These are phyloP conservation scores for Vigna angularis DNA, from an alignment of 306 rosid species.

Conservation along the genomic window DNA sequence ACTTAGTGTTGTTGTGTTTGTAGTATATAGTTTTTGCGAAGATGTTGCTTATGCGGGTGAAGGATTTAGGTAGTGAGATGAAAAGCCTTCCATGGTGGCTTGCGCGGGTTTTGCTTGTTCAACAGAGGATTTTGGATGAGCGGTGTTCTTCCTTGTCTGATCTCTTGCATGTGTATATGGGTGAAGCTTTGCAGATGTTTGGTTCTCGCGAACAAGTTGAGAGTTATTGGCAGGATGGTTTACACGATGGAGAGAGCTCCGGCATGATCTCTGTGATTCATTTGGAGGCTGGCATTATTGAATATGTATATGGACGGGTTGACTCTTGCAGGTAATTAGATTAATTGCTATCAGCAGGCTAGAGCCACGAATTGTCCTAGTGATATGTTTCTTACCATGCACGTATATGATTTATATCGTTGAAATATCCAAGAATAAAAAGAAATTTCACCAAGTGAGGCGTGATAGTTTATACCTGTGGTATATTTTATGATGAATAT, in stretches of 20 bases:
- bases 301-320: conserved; percentile 77
- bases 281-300: conserved; percentile 92
- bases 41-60: conserved; percentile 73
- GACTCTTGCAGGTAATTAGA: conserved; percentile 78
- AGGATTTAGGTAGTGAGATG: conserved; percentile 60
- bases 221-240: conserved; percentile 66
- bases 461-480: no score
- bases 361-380: not conserved
- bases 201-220: conserved; percentile 61
- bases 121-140: conserved; percentile 83
- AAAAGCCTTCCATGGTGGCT: conserved; percentile 91
- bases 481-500: conserved; percentile 19
- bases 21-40: conserved; percentile 88
- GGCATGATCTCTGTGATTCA: conserved; percentile 68
- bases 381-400: no score
- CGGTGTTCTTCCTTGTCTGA: conserved; percentile 81
- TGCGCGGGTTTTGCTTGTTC: conserved; percentile 69
- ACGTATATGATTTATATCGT: no score
- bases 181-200: conserved; percentile 59
- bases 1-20: conserved; percentile 31
- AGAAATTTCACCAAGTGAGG: no score
- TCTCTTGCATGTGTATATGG: conserved; percentile 68
- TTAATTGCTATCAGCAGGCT: not conserved
- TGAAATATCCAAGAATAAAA: no score
- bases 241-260: conserved; percentile 59